Evolutionary conservation across 805 yeast genomes (phyloP), one percentile per base, ranked within the genome.

Genomic region (Tetrapisispora namnaoensis): DNA sequence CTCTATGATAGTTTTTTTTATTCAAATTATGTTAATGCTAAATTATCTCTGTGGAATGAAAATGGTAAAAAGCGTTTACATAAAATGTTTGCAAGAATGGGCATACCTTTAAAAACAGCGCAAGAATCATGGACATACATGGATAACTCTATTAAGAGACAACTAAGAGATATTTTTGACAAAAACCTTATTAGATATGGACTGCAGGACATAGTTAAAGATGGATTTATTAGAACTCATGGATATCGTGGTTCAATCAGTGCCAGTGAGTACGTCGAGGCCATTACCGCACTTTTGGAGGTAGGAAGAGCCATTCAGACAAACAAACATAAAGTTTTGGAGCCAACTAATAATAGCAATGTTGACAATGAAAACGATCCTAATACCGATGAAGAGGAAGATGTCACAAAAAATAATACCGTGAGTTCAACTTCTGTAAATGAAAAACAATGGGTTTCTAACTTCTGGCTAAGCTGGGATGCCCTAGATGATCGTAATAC

Each of bases 61-160:
- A 90, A 85, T 50, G 99, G 99, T 6, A 77, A 83, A 55, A 88
- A 86, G 61, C 77, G 81, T 54, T 70, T 93, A 45, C 95, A 90
- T 62, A 88, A 89, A 57, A 75, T 93, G 78, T 87, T 93, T 69
- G 99, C 99, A 1, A 79, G 85, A 57, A 93, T 95, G 96, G 99
- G 99, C 8, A 83, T 93, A 6, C 83, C 96, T 0, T 71, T 93
- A 44, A 83, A 80, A 6, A 82, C 83, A n/a, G 93, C 98, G 0
- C 84, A 82, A 59, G 96, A 93, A 64, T 81, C 81, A 49, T 93
- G 98, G 98, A 73, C 83, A 24, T 95, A 91, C 63, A 79, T 91
- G 82, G 93, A 88, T 61, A 78, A 86, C 37, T 74, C 76, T 10
- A 72, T 91, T 46, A 95, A 93, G 63, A 79, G 82, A 49, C 83